These are phyloP conservation scores for Aspergillus aculeatus DNA, from an alignment of 2,329 filamentous ascomycete species.

Conservation along the genomic window DNA sequence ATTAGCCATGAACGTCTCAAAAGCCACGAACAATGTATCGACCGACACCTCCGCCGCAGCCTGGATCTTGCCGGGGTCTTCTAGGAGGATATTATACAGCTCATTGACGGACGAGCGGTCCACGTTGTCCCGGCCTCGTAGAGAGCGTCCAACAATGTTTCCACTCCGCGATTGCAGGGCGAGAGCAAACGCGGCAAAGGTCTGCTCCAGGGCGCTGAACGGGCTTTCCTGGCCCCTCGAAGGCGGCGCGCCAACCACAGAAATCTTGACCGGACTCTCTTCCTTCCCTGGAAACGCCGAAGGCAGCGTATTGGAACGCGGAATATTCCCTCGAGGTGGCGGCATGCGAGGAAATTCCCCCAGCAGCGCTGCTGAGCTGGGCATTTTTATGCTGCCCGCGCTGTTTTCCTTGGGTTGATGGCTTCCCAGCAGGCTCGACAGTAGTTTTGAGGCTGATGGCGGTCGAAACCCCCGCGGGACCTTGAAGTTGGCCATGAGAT, in stretches of 20 bases:
- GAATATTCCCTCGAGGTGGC: slow-evolving; percentile 37
- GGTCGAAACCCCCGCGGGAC: slow-evolving; percentile 63
- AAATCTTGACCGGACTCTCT: slow-evolving; percentile 36
- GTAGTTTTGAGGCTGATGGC: slow-evolving; percentile 84
- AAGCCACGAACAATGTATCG: slow-evolving; percentile 84
- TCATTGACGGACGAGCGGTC: slow-evolving; percentile 84
- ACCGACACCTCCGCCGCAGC: slow-evolving; percentile 71
- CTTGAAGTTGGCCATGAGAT: slow-evolving; percentile 63
- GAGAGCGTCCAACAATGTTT: slow-evolving; percentile 74
- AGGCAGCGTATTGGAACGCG: slow-evolving; percentile 45
- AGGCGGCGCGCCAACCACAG: slow-evolving; percentile 55
- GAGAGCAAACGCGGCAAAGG: slow-evolving; percentile 77
- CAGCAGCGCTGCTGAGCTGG: slow-evolving; percentile 37
- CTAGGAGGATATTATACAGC: slow-evolving; percentile 82
- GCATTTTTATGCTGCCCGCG: slow-evolving; percentile 34
- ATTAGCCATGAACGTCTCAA: slow-evolving; percentile 86
- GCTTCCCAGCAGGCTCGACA: slow-evolving; percentile 76
- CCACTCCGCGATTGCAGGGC: slow-evolving; percentile 82
- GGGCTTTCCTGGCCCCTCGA: slow-evolving; percentile 60
- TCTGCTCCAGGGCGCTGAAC: slow-evolving; percentile 74
- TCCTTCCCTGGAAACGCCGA: slow-evolving; percentile 50
- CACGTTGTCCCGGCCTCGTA: slow-evolving; percentile 67
- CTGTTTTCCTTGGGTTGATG: slow-evolving; percentile 38
- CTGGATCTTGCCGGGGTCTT: slow-evolving; percentile 76
- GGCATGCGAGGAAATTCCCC: slow-evolving; percentile 47